Evolutionary conservation across 2,329 filamentous ascomycete genomes (phyloP).

Genomic region (Penicillium sp.): DNA sequence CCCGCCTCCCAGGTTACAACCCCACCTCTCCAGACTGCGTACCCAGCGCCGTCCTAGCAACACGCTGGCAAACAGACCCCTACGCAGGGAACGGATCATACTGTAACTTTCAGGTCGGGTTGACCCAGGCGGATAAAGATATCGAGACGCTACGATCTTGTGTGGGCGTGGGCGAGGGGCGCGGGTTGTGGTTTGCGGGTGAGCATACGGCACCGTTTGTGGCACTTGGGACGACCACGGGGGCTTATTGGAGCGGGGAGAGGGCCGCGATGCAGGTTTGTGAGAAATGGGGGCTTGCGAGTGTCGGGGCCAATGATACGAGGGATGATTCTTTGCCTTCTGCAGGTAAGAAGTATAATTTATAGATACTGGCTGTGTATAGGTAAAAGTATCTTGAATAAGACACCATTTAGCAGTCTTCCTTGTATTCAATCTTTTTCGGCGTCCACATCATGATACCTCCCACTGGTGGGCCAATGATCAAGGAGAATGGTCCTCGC

Average conservation of each 20-base stretch:
- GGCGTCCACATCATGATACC: no score
- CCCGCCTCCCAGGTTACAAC: constrained; percentile 67
- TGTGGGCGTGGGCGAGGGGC: constrained; percentile 49
- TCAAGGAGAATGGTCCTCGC: no score
- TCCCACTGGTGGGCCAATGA: no score
- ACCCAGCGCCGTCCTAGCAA: constrained; percentile 65
- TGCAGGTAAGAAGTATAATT: constrained; percentile 8
- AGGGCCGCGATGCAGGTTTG: constrained; percentile 62
- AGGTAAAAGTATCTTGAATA: no score
- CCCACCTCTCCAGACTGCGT: constrained; percentile 55
- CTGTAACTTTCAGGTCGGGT: constrained; percentile 76
- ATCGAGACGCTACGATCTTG: constrained; percentile 60
- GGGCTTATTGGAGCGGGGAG: constrained; percentile 90
- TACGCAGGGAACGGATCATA: constrained; percentile 81
- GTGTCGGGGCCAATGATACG: constrained; percentile 19
- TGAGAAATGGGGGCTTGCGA: constrained; percentile 25
- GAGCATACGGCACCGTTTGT: constrained; percentile 91
- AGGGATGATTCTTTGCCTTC: constrained; percentile 37
- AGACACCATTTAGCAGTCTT: no score
- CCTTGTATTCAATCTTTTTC: no score
- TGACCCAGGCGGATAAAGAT: constrained; percentile 68
- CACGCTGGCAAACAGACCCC: constrained; percentile 74
- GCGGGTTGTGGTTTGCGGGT: constrained; percentile 79
- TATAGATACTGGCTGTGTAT: not conserved
- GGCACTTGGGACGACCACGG: constrained; percentile 81